Conservation (phyloP, 208 protist species). For the Ichthyophonus hoferi region DNA sequence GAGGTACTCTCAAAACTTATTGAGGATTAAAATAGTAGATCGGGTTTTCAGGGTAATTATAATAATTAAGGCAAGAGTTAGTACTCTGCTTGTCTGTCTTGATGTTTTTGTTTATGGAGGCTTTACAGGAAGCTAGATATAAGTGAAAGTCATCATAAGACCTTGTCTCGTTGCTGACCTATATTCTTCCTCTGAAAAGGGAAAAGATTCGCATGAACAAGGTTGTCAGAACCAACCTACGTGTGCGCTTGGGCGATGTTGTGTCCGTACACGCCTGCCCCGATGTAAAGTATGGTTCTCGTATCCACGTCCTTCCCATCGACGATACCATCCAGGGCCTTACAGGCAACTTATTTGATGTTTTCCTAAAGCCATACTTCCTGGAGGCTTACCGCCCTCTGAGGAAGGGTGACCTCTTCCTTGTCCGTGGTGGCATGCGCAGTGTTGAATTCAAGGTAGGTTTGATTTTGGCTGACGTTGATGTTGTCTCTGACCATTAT, state of each 20-base stretch:
- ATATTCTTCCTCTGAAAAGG: constrained; percentile 61
- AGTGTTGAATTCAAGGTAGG: constrained; percentile 97
- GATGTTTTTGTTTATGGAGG: too few species aligned
- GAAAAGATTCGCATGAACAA: constrained; percentile 98
- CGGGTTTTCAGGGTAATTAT: too few species aligned
- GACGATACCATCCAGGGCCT: constrained; percentile 98
- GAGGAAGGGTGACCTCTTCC: constrained; percentile 94
- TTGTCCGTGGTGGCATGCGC: constrained; percentile 91
- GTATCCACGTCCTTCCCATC: constrained; percentile 97
- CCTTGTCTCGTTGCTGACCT: too few species aligned
- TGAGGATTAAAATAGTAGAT: too few species aligned
- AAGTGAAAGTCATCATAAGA: too few species aligned
- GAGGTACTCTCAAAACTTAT: too few species aligned
- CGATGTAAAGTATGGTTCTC: constrained; percentile 95
- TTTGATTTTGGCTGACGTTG: not conserved
- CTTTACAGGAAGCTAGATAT: too few species aligned
- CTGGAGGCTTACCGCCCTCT: constrained; percentile 97
- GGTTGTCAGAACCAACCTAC: constrained; percentile 95
- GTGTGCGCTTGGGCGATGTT: constrained; percentile 93
- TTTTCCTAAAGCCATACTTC: constrained; percentile 99
- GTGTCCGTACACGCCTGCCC: constrained; percentile 87
- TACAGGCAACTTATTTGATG: constrained; percentile 97
- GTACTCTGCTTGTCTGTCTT: too few species aligned
- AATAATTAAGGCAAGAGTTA: too few species aligned
- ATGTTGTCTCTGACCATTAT: too few species aligned